These are phyloP conservation scores for Ophiostoma pallidulum DNA, from an alignment of 2,329 filamentous ascomycete species.

Conservation along the genomic window DNA sequence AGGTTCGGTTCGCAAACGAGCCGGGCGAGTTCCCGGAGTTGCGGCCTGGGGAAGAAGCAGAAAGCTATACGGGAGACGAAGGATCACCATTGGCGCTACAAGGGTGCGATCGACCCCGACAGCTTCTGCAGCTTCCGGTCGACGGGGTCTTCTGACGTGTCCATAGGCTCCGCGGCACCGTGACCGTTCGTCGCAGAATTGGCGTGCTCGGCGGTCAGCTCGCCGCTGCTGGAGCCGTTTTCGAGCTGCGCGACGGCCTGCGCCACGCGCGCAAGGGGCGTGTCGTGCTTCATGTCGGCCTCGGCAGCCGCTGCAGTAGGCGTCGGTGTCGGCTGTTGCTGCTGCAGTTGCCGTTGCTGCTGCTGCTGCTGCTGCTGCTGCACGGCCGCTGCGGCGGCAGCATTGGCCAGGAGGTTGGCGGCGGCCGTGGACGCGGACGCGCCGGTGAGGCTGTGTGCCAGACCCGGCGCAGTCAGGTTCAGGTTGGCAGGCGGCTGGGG, in stretches of 20 bases:
- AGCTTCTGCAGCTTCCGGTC: slow-evolving; percentile 3
- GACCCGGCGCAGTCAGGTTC: slow-evolving; percentile 43
- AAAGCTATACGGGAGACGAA: not conserved
- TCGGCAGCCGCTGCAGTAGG: not conserved
- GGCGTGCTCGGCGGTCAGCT: too few relatives aligned
- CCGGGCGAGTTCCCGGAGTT: too few relatives aligned
- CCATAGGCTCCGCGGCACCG: slow-evolving; percentile 9
- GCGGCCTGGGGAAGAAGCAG: too few relatives aligned
- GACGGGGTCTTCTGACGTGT: slow-evolving; percentile 4
- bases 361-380: slow-evolving; percentile 10
- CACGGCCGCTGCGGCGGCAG: slow-evolving; percentile 3
- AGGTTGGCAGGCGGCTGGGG: slow-evolving; percentile 76
- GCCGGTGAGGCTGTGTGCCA: not conserved
- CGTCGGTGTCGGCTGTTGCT: not conserved
- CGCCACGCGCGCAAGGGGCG: slow-evolving; percentile 39
- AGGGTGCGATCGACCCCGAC: not conserved
- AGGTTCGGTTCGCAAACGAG: too few relatives aligned
- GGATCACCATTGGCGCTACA: not conserved
- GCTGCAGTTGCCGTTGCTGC: slow-evolving; percentile 5
- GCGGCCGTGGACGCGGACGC: slow-evolving; percentile 5
- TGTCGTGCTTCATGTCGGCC: slow-evolving; percentile 2
- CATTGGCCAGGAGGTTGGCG: slow-evolving; percentile 10
- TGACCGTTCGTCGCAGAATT: too few relatives aligned
- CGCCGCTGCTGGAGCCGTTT: slow-evolving; percentile 9
- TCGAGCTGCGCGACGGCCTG: slow-evolving; percentile 32